Percentiles rank a stretch among this genome's conserved stretches.
These are phyloP conservation scores for Boletus edulis DNA, from an alignment of 768 basidiomycete genomes.

Conservation along the genomic window DNA sequence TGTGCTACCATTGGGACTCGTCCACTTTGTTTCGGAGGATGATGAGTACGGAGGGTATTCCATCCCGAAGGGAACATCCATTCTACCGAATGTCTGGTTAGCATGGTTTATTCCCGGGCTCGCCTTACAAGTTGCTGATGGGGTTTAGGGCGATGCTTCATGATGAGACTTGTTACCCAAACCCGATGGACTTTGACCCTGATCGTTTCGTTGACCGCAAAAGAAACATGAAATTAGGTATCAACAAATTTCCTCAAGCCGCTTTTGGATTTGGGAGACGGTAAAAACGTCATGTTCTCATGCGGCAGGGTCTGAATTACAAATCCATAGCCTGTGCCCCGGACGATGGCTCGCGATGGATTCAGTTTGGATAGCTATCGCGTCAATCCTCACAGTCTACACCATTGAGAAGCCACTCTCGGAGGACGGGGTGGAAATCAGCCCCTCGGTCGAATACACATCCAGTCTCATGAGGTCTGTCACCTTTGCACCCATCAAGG, in stretches of 20 bases:
- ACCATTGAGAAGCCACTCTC: conserved; percentile 35
- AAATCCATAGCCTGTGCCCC: conserved; percentile 38
- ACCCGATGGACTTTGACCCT: conserved; percentile 40
- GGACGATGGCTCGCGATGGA: conserved; percentile 44
- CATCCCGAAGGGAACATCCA: conserved; percentile 44
- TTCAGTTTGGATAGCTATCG: conserved; percentile 42
- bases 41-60: conserved; percentile 44
- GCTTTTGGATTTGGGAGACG: conserved; percentile 43
- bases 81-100: conserved; percentile 49
- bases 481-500: not conserved
- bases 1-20: conserved; percentile 26
- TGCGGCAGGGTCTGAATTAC: not conserved
- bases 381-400: conserved; percentile 40
- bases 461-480: conserved; percentile 36
- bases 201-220: conserved; percentile 33
- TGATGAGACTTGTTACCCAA: conserved; percentile 37
- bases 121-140: conserved; percentile 12
- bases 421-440: conserved; percentile 34
- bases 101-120: conserved; percentile 7
- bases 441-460: conserved; percentile 35
- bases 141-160: conserved; percentile 41
- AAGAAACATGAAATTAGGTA: conserved; percentile 27
- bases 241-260: conserved; percentile 35
- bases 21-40: conserved; percentile 32
- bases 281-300: conserved; percentile 18